Conservation (phyloP, 2,329 filamentous ascomycete genomes). For the Fonsecaea erecta region DNA sequence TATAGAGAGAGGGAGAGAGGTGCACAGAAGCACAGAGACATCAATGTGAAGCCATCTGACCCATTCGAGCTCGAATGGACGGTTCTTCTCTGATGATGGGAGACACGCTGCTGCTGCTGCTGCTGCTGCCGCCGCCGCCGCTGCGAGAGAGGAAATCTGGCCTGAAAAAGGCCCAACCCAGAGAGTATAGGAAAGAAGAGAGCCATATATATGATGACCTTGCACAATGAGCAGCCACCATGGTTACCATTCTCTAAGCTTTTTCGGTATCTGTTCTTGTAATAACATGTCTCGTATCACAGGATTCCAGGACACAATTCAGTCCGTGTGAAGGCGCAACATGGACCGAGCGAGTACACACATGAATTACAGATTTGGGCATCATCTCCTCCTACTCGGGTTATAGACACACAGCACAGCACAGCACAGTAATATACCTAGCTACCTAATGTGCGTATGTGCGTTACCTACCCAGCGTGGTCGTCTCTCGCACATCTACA, state of each 20-base stretch:
- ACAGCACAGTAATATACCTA: too few relatives aligned
- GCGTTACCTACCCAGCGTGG: too few relatives aligned
- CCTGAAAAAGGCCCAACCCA: not conserved
- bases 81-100: not conserved
- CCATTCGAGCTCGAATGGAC: not conserved
- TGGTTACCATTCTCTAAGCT: too few relatives aligned
- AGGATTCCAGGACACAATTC: not conserved
- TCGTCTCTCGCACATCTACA: too few relatives aligned
- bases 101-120: not conserved
- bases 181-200: not conserved
- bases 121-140: too few relatives aligned
- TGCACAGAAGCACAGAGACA: not conserved
- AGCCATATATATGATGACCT: not conserved
- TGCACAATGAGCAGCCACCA: too few relatives aligned
- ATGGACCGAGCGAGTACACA: too few relatives aligned
- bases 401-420: too few relatives aligned
- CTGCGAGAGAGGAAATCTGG: not conserved
- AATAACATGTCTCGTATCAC: not conserved
- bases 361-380: too few relatives aligned
- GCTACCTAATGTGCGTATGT: too few relatives aligned
- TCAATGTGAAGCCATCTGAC: not conserved
- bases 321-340: not conserved
- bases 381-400: too few relatives aligned
- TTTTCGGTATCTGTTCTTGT: too few relatives aligned
- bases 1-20: not conserved